Evolutionary conservation across 2,329 filamentous ascomycete genomes (phyloP), one percentile per base, ranked within the genome.

Genomic region (Colletotrichum echinochloae): DNA sequence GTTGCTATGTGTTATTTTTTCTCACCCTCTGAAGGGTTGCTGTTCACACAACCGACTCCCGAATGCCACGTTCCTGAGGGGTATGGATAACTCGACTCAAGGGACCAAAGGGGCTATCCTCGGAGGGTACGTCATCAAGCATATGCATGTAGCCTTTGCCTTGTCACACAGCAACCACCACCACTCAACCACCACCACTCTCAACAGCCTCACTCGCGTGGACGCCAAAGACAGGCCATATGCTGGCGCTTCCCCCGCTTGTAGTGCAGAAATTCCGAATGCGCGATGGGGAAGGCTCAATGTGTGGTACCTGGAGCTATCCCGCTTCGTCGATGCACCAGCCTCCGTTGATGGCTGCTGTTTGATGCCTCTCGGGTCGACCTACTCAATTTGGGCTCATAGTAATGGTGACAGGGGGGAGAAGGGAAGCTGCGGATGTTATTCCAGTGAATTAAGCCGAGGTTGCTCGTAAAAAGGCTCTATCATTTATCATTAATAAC

Each of bases 141-240:
- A 70, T 70, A 66, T 61, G 67, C 67, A 70, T 52, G 67, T 35
- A 28, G 37, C 56, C 49, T 52, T 33, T 26, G 67, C 57, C 14
- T 66, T 23, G 63, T 66, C 63, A 66, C 62, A 60, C 63, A 56
- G 56, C 63, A 57, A 56, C 49, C 41, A 52, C 11, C 26, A 51
- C 56, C 63, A 66, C 62, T 55, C 63, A 56, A 49, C 63, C 52
- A 56, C 49, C 41, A 52, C 11, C 26, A 51, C 56, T n/a, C n/a
- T 56, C 41, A 51, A 70, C 67, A 41, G 67, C 67, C 67, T 70
- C 56, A 56, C 52, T 61, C 55, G 28, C 37, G 30, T 60, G 56
- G 64, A 46, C 51, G 26, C 37, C 48, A 44, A 44, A 56, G 55
- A 46, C 20, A 61, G 20, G 57, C 28, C 51, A 23, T 33, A 62